Evolutionary conservation across 768 basidiomycete species (phyloP).

Genomic region (Amylocystis lapponica): DNA sequence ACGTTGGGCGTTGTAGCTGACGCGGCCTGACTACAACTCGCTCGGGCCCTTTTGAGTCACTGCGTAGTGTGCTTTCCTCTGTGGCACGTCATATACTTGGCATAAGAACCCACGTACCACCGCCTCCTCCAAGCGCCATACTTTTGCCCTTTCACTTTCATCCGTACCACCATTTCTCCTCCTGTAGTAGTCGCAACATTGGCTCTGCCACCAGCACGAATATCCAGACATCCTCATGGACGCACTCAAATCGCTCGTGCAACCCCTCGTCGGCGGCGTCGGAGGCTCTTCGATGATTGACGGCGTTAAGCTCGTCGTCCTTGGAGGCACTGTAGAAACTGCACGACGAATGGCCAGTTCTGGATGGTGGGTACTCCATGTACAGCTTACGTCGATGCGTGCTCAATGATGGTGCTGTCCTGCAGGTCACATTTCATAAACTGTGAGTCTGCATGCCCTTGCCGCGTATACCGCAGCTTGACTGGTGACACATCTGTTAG

Average conservation of each 20-base stretch:
- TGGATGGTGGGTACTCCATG: constrained; percentile 54
- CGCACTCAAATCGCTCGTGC: constrained; percentile 73
- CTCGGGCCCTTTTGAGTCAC: background rate
- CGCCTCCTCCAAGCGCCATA: constrained; percentile 14
- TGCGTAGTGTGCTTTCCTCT: background rate
- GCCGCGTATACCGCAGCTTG: constrained; percentile 2
- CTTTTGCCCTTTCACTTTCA: constrained; percentile 16
- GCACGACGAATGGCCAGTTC: constrained; percentile 77
- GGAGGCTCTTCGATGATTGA: constrained; percentile 78
- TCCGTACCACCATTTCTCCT: constrained; percentile 19
- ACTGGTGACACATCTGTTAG: constrained; percentile 8
- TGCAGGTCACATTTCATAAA: constrained; percentile 80
- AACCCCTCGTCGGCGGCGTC: constrained; percentile 72
- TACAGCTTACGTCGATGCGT: constrained; percentile 6
- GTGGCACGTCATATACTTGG: no score
- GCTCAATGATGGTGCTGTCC: constrained; percentile 2
- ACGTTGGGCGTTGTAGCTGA: background rate
- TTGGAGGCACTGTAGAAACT: constrained; percentile 85
- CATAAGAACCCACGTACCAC: constrained; percentile 8
- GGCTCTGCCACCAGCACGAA: constrained; percentile 27
- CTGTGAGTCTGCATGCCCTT: constrained; percentile 44
- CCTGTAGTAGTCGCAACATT: constrained; percentile 28
- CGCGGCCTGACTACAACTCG: constrained; percentile 1
- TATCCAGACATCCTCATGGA: constrained; percentile 47
- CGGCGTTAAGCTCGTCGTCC: constrained; percentile 85